These are phyloP conservation scores for Cryphonectria radicalis DNA, from an alignment of 2,329 filamentous ascomycete genomes.

Conservation along the genomic window DNA sequence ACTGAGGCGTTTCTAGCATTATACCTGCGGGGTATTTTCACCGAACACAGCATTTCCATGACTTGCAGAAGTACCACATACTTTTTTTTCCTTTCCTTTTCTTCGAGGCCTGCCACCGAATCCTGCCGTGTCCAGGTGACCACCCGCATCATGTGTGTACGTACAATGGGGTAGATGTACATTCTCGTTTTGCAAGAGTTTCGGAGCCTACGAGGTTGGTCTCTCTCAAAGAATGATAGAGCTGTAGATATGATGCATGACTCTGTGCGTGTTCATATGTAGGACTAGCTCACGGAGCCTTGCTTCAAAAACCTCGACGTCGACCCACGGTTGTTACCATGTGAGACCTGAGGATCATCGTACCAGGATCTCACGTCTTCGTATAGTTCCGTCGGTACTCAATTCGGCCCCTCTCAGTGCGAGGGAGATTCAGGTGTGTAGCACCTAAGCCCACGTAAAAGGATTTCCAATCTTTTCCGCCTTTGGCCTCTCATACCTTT, in stretches of 20 bases:
- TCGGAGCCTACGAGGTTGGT: not conserved
- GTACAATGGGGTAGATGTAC: not conserved
- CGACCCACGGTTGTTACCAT: not conserved
- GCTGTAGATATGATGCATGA: not conserved
- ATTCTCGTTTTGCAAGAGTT: not conserved
- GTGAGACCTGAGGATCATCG: not conserved
- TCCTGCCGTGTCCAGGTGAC: not conserved
- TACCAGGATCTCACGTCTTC: not conserved
- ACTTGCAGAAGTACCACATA: not conserved
- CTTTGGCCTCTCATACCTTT: not conserved
- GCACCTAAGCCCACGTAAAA: not conserved
- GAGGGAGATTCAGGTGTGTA: not conserved
- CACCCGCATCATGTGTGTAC: not conserved
- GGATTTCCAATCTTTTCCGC: not conserved
- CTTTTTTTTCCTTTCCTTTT: not conserved
- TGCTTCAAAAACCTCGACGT: not conserved
- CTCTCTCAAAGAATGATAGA: not conserved
- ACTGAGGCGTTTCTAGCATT: not conserved
- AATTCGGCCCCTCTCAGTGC: not conserved
- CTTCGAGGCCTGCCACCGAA: not conserved
- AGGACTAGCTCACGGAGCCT: not conserved
- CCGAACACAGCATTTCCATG: not conserved
- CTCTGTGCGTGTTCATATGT: not conserved
- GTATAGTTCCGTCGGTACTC: not conserved
- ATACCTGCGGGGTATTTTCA: not conserved